Base-by-base conservation (phyloP, 2,329 filamentous ascomycete species). In the Trichoderma sp. region DNA sequence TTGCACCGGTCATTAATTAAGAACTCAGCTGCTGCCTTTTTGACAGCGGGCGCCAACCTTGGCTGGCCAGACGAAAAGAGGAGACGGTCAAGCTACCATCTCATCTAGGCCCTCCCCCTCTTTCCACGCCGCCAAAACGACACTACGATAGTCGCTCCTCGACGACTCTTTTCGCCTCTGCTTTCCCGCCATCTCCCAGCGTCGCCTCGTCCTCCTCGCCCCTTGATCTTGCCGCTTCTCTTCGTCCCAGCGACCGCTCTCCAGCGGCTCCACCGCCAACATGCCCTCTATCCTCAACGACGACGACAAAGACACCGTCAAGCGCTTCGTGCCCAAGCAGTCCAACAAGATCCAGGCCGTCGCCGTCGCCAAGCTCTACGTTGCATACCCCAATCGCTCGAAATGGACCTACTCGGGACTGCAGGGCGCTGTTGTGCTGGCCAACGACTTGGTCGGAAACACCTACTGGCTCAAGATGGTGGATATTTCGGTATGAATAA, bases 401-500 rank as follows among this genome's bases (percentile, higher is more conserved):
- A 90, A 87, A 94, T 99, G 96, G 96, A 95, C 90, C 32, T 97
- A 95, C 80, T 97, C 95, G 0, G 96, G 95, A 15, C 84, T 98
- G 60, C 96, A 98, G 81, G 96, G 96, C 68, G 96, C 96, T 65
- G 89, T 91, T 43, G 95, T 98, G 68, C 89, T 99, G 74, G 92
- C 94, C 76, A 97, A 98, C 81, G 96, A 99, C 80, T 84, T 97
- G 51, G 94, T 98, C 32, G 96, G 96, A 75, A 92, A 97, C 81
- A 98, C 96, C 1, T 97, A 95, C 83, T 99, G 95, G 94, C 85
- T 99, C 76, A 99, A 99, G 86, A 86, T 99, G 84, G 96, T 99
- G 66, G 96, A 99, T 81, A 91, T 99, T 71, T 98, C 94, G 80
- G 94, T 97, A 87, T 70, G 77, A 72, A 11, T 72, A 5, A 36